Conservation (phyloP, 805 yeast genomes). For the Metschnikowia aberdeeniae region DNA sequence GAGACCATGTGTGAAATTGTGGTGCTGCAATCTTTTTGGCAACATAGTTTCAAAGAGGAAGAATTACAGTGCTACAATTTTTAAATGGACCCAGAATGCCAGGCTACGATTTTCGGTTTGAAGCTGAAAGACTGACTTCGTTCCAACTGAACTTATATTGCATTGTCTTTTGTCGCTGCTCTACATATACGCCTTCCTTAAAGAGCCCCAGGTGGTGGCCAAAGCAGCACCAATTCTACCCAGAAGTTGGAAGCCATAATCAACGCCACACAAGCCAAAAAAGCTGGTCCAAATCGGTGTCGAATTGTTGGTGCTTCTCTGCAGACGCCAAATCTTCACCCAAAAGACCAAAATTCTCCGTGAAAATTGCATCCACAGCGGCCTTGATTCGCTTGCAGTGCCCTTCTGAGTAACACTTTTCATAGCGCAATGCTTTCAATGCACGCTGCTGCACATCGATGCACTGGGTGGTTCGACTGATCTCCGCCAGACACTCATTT, state of each 20-base stretch:
- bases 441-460: conserved; percentile 34
- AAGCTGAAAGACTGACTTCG: no score
- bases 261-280: conserved; percentile 34
- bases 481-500: conserved; percentile 30
- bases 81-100: no score
- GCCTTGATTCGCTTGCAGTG: conserved; percentile 37
- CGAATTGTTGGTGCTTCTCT: conserved; percentile 16
- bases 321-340: conserved; percentile 28
- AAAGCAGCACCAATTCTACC: no score
- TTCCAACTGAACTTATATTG: no score
- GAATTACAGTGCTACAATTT: no score
- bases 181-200: no score
- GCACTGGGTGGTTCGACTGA: conserved; percentile 26
- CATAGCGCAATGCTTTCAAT: conserved; percentile 30
- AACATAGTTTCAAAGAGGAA: no score
- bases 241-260: not conserved
- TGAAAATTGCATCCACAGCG: conserved; percentile 33
- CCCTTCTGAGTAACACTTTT: conserved; percentile 30
- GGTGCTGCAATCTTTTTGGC: no score
- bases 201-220: no score
- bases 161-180: no score
- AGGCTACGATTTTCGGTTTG: no score
- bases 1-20: no score
- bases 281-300: conserved; percentile 26
- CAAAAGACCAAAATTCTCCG: conserved; percentile 34